Evolutionary conservation across 495 filamentous ascomycete genomes (phyloP).

Genomic region (Penicillium taxi): DNA sequence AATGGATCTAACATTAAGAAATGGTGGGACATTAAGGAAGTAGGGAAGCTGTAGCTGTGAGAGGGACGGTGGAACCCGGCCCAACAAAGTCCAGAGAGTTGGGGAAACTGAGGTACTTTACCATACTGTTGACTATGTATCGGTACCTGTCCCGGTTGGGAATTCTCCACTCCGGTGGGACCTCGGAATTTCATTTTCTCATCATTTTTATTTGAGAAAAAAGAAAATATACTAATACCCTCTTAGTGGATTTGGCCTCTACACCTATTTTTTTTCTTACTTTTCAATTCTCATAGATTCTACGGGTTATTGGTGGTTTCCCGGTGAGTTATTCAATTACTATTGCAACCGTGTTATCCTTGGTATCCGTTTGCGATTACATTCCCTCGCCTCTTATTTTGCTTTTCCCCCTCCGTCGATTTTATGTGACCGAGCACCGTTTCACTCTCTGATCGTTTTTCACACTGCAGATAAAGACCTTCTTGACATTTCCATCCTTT

Average conservation of each 20-base stretch:
- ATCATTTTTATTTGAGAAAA: constrained; percentile 11
- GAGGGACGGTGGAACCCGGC: constrained; percentile 16
- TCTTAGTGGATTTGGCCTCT: not conserved
- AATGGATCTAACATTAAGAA: too few species aligned
- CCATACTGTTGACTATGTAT: constrained; percentile 7
- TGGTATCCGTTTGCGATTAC: not conserved
- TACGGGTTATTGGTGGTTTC: not conserved
- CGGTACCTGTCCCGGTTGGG: constrained; percentile 13
- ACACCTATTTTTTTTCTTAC: not conserved
- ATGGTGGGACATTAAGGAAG: not conserved
- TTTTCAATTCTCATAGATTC: not conserved
- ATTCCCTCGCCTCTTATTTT: not conserved
- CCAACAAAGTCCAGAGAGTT: constrained; percentile 20
- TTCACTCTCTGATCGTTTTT: too few species aligned
- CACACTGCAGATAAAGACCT: too few species aligned
- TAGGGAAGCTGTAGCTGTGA: too few species aligned
- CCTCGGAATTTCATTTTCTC: constrained; percentile 14
- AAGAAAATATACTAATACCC: not conserved
- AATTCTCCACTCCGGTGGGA: constrained; percentile 16
- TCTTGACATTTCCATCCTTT: constrained; percentile 1
- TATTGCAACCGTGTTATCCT: not conserved
- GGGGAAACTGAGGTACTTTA: constrained; percentile 13
- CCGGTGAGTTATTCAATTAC: not conserved
- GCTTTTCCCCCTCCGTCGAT: constrained; percentile 1
- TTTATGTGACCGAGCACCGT: too few species aligned